phyloP scores from a whole-genome alignment of 2,329 filamentous ascomycete genomes.

The Sclerotinia nivalis region DNA sequence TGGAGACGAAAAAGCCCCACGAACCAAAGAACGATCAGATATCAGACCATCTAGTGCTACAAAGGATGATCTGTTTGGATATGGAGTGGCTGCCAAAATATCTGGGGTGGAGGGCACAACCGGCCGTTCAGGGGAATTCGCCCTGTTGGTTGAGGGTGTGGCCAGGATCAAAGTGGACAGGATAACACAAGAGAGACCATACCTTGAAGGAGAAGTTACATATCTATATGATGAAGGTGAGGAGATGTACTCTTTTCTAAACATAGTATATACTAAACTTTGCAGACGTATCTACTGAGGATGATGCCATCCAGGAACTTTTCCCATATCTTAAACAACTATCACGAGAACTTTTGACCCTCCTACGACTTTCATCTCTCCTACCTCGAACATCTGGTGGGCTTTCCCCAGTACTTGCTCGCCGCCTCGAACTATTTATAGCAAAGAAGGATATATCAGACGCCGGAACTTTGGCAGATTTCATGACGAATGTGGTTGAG shows the following conservation, averaged over 20 bases:
- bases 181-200: slow-evolving; percentile 75
- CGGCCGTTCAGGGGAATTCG: slow-evolving; percentile 65
- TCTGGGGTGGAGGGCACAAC: slow-evolving; percentile 74
- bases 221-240: slow-evolving; percentile 69
- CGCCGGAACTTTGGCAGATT: slow-evolving; percentile 85
- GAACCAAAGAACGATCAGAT: slow-evolving; percentile 41
- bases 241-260: slow-evolving; percentile 31
- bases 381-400: slow-evolving; percentile 67
- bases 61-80: slow-evolving; percentile 76
- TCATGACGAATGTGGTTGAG: slow-evolving; percentile 93
- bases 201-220: slow-evolving; percentile 79
- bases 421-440: slow-evolving; percentile 85
- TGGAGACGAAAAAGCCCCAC: slow-evolving; percentile 53
- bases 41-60: slow-evolving; percentile 60
- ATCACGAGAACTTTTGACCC: slow-evolving; percentile 81
- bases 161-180: slow-evolving; percentile 74
- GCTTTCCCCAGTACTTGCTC: slow-evolving; percentile 80
- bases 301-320: slow-evolving; percentile 65
- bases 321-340: slow-evolving; percentile 82
- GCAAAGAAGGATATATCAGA: slow-evolving; percentile 77
- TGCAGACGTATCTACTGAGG: slow-evolving; percentile 46
- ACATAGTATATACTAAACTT: slow-evolving; percentile 28
- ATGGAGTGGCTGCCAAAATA: slow-evolving; percentile 79
- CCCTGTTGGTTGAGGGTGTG: slow-evolving; percentile 82
- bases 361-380: slow-evolving; percentile 83